Base-by-base conservation (phyloP, 202 grass and related monocot genomes). In the Cymbopogon flexuosus region DNA sequence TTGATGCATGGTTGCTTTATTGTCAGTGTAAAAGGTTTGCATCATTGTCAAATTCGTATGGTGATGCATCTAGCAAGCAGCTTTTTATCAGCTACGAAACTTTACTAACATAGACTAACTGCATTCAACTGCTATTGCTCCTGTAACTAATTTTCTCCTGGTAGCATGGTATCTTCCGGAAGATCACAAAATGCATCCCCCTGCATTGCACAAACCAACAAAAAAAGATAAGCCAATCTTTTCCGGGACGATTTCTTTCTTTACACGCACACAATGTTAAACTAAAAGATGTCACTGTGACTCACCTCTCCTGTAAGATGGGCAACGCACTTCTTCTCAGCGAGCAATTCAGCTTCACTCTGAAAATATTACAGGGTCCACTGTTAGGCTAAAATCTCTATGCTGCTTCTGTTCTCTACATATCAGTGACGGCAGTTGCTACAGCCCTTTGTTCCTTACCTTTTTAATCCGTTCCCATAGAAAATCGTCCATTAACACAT, bases 261-360 rank as follows among this genome's bases (percentile, higher is more conserved):
- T 24, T 34, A 23, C 12, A 13, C 21, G 14, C 10, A 42, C 30
- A 8, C 11, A 14, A 30, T 3, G 6, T 4, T 33, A 40, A 6
- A 15, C 24, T 8, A 81, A 58, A 33, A 62, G 6, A 4, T 0
- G 10, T 12, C 30, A 52, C 16, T 37, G 29, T 75, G 73, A n/a
- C 66, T 68, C 62, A 93, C 94, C 91, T 97, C 94, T 79, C 94
- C 94, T 33, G 90, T 97, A 73, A 97, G 94, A 88, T 97, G 94
- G 15, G 86, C 94, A 37, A 94, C 94, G 6, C 94, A 94, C 86
- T 90, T 90, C 76, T 93, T 97, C 89, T 97, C 94, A 30, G 94
- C 94, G 34, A 97, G 77, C 67, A 97, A 73, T 86, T 97, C 94
- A 71, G 84, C 92, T 86, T 97, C 94, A 8, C 65, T 94, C 94